Evolutionary conservation across 2,329 filamentous ascomycete genomes (phyloP).

Genomic region (Graphiopsis chlorocephala): DNA sequence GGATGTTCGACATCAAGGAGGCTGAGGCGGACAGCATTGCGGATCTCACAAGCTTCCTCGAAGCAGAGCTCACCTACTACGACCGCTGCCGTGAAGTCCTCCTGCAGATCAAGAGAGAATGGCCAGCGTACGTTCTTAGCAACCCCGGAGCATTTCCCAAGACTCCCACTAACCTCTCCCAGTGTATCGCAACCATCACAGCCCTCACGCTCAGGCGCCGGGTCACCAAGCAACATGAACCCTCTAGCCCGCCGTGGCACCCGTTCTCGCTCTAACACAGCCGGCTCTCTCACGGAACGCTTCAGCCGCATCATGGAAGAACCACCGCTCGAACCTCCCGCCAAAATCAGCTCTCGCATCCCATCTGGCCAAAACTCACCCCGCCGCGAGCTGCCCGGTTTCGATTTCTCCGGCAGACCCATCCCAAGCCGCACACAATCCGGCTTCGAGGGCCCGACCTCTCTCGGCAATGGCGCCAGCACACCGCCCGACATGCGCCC

Average conservation of each 20-base stretch:
- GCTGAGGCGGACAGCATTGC: constrained; percentile 78
- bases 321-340: constrained; percentile 52
- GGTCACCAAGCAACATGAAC: constrained; percentile 28
- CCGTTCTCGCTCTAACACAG: constrained; percentile 62
- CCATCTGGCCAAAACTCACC: constrained; percentile 42
- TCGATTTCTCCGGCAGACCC: constrained; percentile 49
- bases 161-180: not conserved
- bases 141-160: not conserved
- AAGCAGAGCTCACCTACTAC: constrained; percentile 86
- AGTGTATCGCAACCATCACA: constrained; percentile 17
- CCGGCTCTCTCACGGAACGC: constrained; percentile 61
- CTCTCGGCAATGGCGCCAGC: constrained; percentile 50
- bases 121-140: constrained; percentile 57
- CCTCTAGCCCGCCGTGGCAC: constrained; percentile 40
- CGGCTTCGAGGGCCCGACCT: constrained; percentile 53
- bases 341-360: constrained; percentile 50
- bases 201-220: constrained; percentile 27
- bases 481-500: constrained; percentile 47
- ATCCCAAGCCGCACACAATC: constrained; percentile 51
- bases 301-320: constrained; percentile 55
- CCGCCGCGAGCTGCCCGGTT: constrained; percentile 40
- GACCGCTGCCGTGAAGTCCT: constrained; percentile 87
- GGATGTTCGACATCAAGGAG: constrained; percentile 97
- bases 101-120: constrained; percentile 64
- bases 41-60: constrained; percentile 77